Evolutionary conservation across 305 asterid genomes (phyloP), one percentile per base, ranked within the genome.

Genomic region (Petunia hybrid): DNA sequence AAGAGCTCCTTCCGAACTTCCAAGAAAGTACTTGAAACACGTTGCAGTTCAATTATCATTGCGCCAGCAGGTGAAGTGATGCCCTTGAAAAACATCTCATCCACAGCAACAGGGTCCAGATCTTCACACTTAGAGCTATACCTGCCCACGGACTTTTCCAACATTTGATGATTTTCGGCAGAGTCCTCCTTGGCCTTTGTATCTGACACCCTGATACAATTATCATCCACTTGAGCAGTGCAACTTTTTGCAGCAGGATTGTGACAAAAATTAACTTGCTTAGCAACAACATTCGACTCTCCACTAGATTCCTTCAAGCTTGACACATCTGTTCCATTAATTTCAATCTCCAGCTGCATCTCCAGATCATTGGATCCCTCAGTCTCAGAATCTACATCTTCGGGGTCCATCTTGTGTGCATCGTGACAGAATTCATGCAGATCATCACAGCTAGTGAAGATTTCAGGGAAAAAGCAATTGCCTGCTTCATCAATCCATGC

Each of bases 401-500:
- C 80, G 43, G 70, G 55, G 62, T 69, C 91, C 76, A 88, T 84
- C 38, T 83, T 81, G 84, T n/a, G 64, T 77, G 88, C 89, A 82
- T 41, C 6, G 66, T 78, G 61, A 74, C 76, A 57, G 81, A 80
- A 65, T 64, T 63, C 82, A 51, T 80, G 82, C 22, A 82, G 71
- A 75, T 87, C 91, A 81, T 84, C 88, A 86, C 45, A 79, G 46
- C 81, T 87, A 70, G 87, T 78, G 80, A 91, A 80, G 45, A 89
- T 85, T 80, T 97, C 97, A 35, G 99, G 99, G 80, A 93, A 95
- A 85, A 91, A 95, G 85, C 99, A 95, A 78, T 86, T 82, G 38
- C 95, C 99, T 61, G 91, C 86, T 63, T 88, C 91, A 86, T 96
- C 99, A 86, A 96, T 92, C 98, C 99, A 96, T 45, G 98, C 98